A percentile compares a stretch with the other conserved stretches of the same genome.
Evolutionary conservation across 345 rosid species (phyloP).

Genomic region (Odontarrhena argentea): DNA sequence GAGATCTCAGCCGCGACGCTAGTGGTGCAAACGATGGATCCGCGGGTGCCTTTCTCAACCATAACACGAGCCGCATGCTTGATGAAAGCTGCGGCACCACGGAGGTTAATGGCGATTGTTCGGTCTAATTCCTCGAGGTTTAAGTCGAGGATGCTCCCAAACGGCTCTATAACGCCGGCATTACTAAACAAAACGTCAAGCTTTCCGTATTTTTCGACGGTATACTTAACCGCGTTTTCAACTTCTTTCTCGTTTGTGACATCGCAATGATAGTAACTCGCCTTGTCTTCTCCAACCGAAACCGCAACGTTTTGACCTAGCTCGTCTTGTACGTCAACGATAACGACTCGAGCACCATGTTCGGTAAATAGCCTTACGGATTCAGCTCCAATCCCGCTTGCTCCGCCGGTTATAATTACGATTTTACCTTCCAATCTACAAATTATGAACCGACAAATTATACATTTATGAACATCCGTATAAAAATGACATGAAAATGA

Average conservation of each 20-base stretch:
- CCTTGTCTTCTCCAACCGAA: conserved; percentile 51
- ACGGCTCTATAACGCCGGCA: conserved; percentile 75
- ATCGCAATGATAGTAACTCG: conserved; percentile 65
- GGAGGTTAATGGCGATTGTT: conserved; percentile 65
- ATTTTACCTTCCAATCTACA: conserved; percentile 83
- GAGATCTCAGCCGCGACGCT: conserved; percentile 61
- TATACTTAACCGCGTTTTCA: conserved; percentile 57
- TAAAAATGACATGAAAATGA: background rate
- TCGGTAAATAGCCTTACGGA: conserved; percentile 62
- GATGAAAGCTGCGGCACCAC: conserved; percentile 73
- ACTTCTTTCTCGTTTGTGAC: conserved; percentile 80
- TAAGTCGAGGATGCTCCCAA: conserved; percentile 60
- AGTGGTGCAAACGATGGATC: conserved; percentile 81
- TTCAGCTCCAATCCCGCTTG: conserved; percentile 90
- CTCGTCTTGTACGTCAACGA: conserved; percentile 74
- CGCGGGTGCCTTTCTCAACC: conserved; percentile 62
- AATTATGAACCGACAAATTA: background rate
- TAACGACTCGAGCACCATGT: conserved; percentile 70
- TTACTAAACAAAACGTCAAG: conserved; percentile 80
- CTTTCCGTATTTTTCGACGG: conserved; percentile 54
- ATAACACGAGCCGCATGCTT: conserved; percentile 84
- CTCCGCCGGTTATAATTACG: conserved; percentile 82
- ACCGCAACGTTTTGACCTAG: conserved; percentile 53
- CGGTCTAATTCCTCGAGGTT: conserved; percentile 58
- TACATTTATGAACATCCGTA: background rate